A percentile compares a stretch with the other conserved stretches of the same genome.
These are phyloP conservation scores for Zalaria sp. DNA, from an alignment of 2,329 filamentous ascomycete genomes.

Conservation along the genomic window DNA sequence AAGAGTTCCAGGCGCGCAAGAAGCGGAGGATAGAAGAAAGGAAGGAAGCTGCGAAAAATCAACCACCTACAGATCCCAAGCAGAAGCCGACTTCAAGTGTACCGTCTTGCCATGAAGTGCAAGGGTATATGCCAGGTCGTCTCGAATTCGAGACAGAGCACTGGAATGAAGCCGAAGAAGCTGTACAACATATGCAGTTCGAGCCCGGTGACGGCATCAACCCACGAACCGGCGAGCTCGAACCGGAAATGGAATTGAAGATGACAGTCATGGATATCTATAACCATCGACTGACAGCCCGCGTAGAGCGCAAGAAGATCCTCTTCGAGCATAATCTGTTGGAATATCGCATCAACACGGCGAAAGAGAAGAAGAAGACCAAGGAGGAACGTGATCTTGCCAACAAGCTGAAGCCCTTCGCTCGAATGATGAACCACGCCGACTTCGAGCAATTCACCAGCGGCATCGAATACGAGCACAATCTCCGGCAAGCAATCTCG, in stretches of 20 bases:
- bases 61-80: constrained; percentile 72
- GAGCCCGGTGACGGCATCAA: constrained; percentile 91
- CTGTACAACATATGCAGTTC: constrained; percentile 96
- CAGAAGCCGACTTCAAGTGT: constrained; percentile 94
- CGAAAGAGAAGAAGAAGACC: constrained; percentile 82
- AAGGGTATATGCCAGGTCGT: constrained; percentile 96
- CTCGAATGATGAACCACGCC: constrained; percentile 85
- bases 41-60: constrained; percentile 74
- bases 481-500: constrained; percentile 73
- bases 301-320: constrained; percentile 89
- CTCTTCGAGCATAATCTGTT: constrained; percentile 90
- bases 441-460: constrained; percentile 81
- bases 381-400: constrained; percentile 88
- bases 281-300: constrained; percentile 77
- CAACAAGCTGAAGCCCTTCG: constrained; percentile 91
- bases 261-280: constrained; percentile 98
- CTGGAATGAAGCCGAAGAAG: constrained; percentile 94
- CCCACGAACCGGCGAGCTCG: constrained; percentile 65
- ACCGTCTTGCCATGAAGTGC: constrained; percentile 91
- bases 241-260: constrained; percentile 95
- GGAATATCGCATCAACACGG: constrained; percentile 84
- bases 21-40: constrained; percentile 87
- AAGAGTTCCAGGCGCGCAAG: constrained; percentile 86
- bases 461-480: constrained; percentile 79
- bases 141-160: constrained; percentile 97